These are phyloP conservation scores for Gracilaria caudata DNA, from an alignment of 23 red algal genomes.

Conservation along the genomic window DNA sequence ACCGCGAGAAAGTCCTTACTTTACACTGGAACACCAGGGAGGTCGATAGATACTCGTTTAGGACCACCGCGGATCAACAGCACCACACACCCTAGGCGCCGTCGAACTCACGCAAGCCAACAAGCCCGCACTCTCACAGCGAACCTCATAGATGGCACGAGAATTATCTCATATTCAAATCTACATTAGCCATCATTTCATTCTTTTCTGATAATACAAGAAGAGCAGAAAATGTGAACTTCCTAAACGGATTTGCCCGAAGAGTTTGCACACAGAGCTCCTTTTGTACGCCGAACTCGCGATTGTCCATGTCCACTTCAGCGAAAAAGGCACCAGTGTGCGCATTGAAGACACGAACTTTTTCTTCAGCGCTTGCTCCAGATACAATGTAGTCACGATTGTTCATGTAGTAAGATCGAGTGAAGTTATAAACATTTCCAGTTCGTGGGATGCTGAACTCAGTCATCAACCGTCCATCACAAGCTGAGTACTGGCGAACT, in stretches of 20 bases:
- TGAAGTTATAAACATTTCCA: slow-evolving; percentile 79
- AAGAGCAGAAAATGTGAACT: slow-evolving; percentile 67
- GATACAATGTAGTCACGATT: slow-evolving; percentile 90
- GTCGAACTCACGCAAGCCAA: not conserved
- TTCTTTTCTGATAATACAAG: slow-evolving; percentile 18
- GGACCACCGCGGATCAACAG: not conserved
- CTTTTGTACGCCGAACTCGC: slow-evolving; percentile 1
- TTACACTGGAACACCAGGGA: slow-evolving; percentile 6
- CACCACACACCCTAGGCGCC: not conserved
- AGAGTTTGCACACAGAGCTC: slow-evolving; percentile 55
- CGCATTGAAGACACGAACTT: slow-evolving; percentile 82
- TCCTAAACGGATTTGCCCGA: slow-evolving; percentile 49
- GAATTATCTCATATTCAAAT: slow-evolving; percentile 25
- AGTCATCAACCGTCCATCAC: slow-evolving; percentile 65
- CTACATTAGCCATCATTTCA: slow-evolving; percentile 59
- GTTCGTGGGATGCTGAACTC: slow-evolving; percentile 70
- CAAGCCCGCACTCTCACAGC: not conserved
- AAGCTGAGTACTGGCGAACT: slow-evolving; percentile 78
- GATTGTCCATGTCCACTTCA: slow-evolving; percentile 65
- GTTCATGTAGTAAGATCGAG: slow-evolving; percentile 97
- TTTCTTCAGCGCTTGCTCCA: slow-evolving; percentile 84
- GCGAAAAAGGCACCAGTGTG: slow-evolving; percentile 56
- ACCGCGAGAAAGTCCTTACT: slow-evolving; percentile 25
- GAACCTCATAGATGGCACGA: not conserved
- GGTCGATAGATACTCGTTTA: not conserved